Evolutionary conservation across 2,329 filamentous ascomycete species (phyloP).

Genomic region (Botrytis galanthina): DNA sequence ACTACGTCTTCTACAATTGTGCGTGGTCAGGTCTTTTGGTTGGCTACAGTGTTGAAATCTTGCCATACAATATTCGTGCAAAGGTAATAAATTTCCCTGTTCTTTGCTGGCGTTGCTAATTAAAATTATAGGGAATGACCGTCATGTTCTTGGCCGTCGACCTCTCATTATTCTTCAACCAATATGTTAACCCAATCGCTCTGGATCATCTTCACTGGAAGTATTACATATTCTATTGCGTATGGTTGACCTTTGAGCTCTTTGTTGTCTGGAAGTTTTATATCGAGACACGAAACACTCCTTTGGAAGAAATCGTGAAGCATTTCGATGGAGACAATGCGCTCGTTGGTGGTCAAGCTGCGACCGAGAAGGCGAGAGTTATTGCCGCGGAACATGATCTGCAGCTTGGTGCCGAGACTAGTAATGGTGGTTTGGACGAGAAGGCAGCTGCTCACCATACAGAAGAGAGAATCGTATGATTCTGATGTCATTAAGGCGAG

Average conservation of each 20-base stretch:
- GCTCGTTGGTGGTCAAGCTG: slow-evolving; percentile 22
- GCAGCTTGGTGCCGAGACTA: not conserved
- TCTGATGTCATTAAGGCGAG: not conserved
- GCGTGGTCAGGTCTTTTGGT: slow-evolving; percentile 34
- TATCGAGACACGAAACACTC: slow-evolving; percentile 45
- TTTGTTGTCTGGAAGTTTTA: slow-evolving; percentile 38
- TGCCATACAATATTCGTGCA: slow-evolving; percentile 36
- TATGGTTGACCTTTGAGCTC: slow-evolving; percentile 35
- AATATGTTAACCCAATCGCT: slow-evolving; percentile 45
- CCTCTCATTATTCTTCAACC: slow-evolving; percentile 46
- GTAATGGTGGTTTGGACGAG: slow-evolving; percentile 8
- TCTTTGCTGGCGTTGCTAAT: not conserved
- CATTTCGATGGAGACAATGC: slow-evolving; percentile 46
- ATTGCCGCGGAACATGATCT: slow-evolving; percentile 20
- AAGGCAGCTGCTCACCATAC: slow-evolving; percentile 12
- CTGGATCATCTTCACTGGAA: slow-evolving; percentile 43
- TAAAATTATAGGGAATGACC: slow-evolving; percentile 36
- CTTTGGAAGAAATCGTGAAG: slow-evolving; percentile 47
- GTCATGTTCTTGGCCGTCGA: slow-evolving; percentile 47
- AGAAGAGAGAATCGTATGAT: slow-evolving; percentile 17
- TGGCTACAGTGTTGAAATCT: slow-evolving; percentile 33
- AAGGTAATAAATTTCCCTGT: slow-evolving; percentile 31
- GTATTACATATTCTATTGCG: slow-evolving; percentile 46
- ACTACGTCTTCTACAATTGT: slow-evolving; percentile 45
- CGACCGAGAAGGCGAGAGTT: slow-evolving; percentile 21